These are phyloP conservation scores for Ormosia semicastrata DNA, from an alignment of 306 rosid species.

Conservation along the genomic window DNA sequence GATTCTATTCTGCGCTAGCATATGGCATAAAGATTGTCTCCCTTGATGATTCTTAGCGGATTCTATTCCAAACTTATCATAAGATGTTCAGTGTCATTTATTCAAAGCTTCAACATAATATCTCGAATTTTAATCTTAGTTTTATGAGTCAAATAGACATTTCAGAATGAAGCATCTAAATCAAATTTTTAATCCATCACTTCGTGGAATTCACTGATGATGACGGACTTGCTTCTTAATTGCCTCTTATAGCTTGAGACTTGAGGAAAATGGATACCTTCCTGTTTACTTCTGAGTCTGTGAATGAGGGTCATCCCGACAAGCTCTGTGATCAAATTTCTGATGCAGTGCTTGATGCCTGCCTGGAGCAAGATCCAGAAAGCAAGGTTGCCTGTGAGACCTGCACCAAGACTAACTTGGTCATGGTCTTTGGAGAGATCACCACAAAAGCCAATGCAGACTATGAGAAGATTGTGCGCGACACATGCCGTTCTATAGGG, in stretches of 20 bases:
- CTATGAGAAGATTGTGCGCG: conserved; percentile 56
- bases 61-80: neutral
- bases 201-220: neutral
- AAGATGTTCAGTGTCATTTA: neutral
- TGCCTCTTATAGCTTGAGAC: conserved; percentile 30
- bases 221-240: neutral
- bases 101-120: neutral
- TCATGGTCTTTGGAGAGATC: conserved; percentile 64
- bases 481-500: conserved; percentile 52
- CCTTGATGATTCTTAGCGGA: neutral
- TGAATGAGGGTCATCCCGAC: conserved; percentile 69
- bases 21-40: neutral
- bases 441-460: conserved; percentile 47
- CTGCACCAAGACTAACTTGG: conserved; percentile 59
- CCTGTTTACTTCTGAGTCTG: conserved; percentile 56
- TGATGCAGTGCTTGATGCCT: conserved; percentile 58
- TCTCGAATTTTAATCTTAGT: neutral
- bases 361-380: conserved; percentile 59
- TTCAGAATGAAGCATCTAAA: neutral
- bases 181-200: neutral
- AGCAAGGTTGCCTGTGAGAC: conserved; percentile 65
- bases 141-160: neutral
- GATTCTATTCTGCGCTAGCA: neutral
- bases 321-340: conserved; percentile 64
- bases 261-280: conserved; percentile 44